Evolutionary conservation across 2,329 filamentous ascomycete species (phyloP).

Genomic region (Pseudogymnoascus sp.): DNA sequence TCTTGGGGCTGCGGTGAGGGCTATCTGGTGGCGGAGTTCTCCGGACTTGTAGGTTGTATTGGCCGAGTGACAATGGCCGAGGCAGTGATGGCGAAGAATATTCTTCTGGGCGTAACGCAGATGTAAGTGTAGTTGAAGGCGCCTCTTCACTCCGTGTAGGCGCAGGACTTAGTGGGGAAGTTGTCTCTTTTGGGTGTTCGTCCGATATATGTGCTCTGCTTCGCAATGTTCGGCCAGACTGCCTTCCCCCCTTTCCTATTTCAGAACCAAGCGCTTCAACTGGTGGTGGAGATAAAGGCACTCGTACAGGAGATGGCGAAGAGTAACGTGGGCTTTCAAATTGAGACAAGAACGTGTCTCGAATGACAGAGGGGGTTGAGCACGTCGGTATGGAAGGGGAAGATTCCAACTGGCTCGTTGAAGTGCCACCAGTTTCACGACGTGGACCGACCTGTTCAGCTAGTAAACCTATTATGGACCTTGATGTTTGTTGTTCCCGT

Average conservation of each 20-base stretch:
- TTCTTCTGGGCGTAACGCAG: background rate
- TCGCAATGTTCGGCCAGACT: background rate
- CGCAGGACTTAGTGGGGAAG: background rate
- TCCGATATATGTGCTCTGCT: background rate
- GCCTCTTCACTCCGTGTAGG: background rate
- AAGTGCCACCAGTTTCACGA: background rate
- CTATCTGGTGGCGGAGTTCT: background rate
- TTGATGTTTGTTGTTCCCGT: background rate
- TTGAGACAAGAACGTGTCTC: background rate
- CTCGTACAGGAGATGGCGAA: background rate
- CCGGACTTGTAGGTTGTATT: background rate
- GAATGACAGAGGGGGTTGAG: background rate
- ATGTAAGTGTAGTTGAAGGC: background rate
- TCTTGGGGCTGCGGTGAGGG: background rate
- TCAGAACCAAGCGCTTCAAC: background rate
- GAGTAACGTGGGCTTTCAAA: background rate
- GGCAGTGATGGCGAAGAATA: background rate
- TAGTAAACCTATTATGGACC: background rate
- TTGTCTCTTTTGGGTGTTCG: background rate
- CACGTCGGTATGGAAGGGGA: background rate
- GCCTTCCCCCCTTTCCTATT: background rate
- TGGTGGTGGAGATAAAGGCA: background rate
- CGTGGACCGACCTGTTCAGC: too few relatives aligned
- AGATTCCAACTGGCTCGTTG: constrained; percentile 5
- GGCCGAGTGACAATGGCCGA: background rate